These are phyloP conservation scores for Sugiyamaella smithiae DNA, from an alignment of 805 yeast genomes.

Conservation along the genomic window DNA sequence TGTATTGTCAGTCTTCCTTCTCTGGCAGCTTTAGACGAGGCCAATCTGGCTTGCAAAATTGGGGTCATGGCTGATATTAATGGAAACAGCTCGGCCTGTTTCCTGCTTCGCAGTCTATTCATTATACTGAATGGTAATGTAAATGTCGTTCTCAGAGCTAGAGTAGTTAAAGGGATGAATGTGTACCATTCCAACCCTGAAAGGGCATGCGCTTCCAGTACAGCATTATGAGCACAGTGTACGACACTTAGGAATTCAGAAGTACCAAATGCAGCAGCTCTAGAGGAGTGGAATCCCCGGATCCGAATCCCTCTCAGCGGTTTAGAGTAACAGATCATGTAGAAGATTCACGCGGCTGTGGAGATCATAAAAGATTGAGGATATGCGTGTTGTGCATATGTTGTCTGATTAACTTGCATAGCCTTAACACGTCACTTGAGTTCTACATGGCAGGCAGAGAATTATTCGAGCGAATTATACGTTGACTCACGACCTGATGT, in stretches of 20 bases:
- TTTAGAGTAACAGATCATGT: too few relatives aligned
- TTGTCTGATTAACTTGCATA: too few relatives aligned
- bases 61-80: constrained; percentile 74
- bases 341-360: too few relatives aligned
- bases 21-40: constrained; percentile 36
- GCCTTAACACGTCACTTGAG: too few relatives aligned
- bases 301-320: too few relatives aligned
- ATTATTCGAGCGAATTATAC: too few relatives aligned
- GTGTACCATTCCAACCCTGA: constrained; percentile 78
- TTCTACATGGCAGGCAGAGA: too few relatives aligned
- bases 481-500: too few relatives aligned
- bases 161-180: constrained; percentile 69
- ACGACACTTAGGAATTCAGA: constrained; percentile 19
- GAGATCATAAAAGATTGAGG: too few relatives aligned
- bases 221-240: constrained; percentile 21
- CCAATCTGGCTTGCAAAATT: constrained; percentile 54
- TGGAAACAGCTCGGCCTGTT: constrained; percentile 71
- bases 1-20: constrained; percentile 57
- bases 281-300: constrained; percentile 11
- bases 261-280: not conserved
- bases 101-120: constrained; percentile 66
- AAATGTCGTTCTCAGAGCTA: constrained; percentile 58
- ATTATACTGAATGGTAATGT: constrained; percentile 77
- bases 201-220: constrained; percentile 25
- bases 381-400: too few relatives aligned